A percentile compares a stretch with the other conserved stretches of the same genome.
These are phyloP conservation scores for Wickerhamomyces chaumierensis DNA, from an alignment of 805 yeast species.

Conservation along the genomic window DNA sequence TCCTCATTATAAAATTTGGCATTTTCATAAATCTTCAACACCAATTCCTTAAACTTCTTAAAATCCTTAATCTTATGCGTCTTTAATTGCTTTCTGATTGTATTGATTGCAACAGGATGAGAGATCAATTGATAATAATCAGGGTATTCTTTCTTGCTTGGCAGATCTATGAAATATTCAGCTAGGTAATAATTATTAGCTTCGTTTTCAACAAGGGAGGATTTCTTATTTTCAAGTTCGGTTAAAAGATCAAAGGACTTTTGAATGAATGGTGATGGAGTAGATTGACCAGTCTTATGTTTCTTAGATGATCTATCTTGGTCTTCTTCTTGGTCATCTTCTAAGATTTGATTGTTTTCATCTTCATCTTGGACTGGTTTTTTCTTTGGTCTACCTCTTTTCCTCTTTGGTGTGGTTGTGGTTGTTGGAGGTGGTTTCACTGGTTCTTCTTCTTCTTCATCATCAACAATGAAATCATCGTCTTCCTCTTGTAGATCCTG, in stretches of 20 bases:
- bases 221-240: conserved; percentile 29
- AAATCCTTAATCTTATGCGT: conserved; percentile 35
- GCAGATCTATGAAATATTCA: conserved; percentile 57
- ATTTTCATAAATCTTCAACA: conserved; percentile 68
- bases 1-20: conserved; percentile 86
- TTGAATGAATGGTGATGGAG: conserved; percentile 15
- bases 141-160: conserved; percentile 66
- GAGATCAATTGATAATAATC: conserved; percentile 58
- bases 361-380: not conserved
- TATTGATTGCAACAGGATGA: conserved; percentile 58
- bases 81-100: conserved; percentile 43
- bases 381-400: conserved; percentile 1
- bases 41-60: conserved; percentile 42
- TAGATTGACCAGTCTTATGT: conserved; percentile 15
- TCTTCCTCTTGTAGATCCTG: conserved; percentile 2
- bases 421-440: not conserved
- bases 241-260: conserved; percentile 30
- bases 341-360: not conserved
- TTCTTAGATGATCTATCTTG: conserved; percentile 8
- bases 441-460: conserved; percentile 5
- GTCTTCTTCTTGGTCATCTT: conserved; percentile 3
- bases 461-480: conserved; percentile 6
- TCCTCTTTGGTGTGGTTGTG: too few relatives aligned
- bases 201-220: too few relatives aligned
- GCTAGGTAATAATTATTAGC: conserved; percentile 26